These are phyloP conservation scores for Zymoseptoria tritici DNA, from an alignment of 2,329 filamentous ascomycete species.

Conservation along the genomic window DNA sequence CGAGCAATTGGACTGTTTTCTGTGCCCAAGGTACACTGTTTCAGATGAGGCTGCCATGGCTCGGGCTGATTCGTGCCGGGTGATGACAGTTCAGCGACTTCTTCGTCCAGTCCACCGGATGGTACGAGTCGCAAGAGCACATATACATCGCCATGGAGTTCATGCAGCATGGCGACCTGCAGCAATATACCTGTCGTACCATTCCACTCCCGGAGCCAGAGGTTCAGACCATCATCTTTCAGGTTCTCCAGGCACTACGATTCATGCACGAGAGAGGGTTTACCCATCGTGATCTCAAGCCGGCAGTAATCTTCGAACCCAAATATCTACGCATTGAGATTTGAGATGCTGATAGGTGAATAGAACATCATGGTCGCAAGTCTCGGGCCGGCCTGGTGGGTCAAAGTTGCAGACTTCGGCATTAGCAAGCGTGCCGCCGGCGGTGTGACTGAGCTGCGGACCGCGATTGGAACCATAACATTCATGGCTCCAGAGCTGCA, in stretches of 20 bases:
- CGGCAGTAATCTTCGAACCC: conserved; percentile 12
- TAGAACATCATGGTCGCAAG: conserved; percentile 29
- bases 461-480: not conserved
- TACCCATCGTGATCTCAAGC: conserved; percentile 34
- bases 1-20: too few species aligned
- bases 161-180: conserved; percentile 29
- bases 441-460: conserved; percentile 1
- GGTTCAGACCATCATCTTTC: conserved; percentile 22
- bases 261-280: conserved; percentile 32
- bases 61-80: too few species aligned
- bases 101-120: conserved; percentile 30
- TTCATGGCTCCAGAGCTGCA: conserved; percentile 3
- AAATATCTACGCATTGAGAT: too few species aligned
- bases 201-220: conserved; percentile 22
- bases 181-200: conserved; percentile 19
- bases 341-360: too few species aligned
- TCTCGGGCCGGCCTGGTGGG: conserved; percentile 29
- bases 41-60: too few species aligned
- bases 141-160: conserved; percentile 37
- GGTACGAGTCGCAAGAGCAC: conserved; percentile 27
- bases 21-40: too few species aligned
- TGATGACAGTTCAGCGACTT: conserved; percentile 11
- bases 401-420: conserved; percentile 37
- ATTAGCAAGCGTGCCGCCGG: conserved; percentile 22
- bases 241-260: conserved; percentile 30